Evolutionary conservation across 164 flowering plant genomes (phyloP).

Genomic region (Magnolia changhungtana): DNA sequence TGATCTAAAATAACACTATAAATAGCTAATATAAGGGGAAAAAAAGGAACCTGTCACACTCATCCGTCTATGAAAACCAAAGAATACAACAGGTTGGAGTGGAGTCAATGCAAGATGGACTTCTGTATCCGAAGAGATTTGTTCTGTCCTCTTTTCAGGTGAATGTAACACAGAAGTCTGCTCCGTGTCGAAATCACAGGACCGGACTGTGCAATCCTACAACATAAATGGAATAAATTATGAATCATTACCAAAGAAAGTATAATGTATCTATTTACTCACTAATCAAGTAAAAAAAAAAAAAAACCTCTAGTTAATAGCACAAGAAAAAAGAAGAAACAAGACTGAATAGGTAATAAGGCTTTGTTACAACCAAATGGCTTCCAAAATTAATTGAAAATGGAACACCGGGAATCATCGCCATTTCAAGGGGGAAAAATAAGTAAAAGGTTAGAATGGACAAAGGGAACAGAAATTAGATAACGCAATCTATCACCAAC

Average conservation of each 20-base stretch:
- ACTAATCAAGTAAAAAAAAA: too few species aligned
- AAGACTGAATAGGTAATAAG: background rate
- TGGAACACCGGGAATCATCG: background rate
- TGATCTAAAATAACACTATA: background rate
- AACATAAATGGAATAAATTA: slow-evolving; percentile 12
- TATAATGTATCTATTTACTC: too few species aligned
- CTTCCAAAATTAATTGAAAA: background rate
- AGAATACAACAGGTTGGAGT: slow-evolving; percentile 93
- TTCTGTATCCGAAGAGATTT: slow-evolving; percentile 77
- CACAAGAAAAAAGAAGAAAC: background rate
- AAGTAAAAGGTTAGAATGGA: background rate
- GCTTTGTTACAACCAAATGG: background rate
- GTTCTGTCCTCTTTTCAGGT: slow-evolving; percentile 89
- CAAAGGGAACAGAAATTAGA: background rate
- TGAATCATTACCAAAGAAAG: background rate
- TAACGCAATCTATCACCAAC: background rate
- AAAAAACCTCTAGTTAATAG: background rate
- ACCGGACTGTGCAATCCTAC: slow-evolving; percentile 95
- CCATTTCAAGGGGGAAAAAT: background rate
- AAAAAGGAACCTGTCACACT: slow-evolving; percentile 86
- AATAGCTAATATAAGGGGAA: background rate
- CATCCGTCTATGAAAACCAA: slow-evolving; percentile 92
- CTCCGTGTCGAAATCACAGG: slow-evolving; percentile 96
- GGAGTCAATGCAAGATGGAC: slow-evolving; percentile 98
- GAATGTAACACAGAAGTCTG: slow-evolving; percentile 95